A percentile compares a stretch with the other conserved stretches of the same genome.
These are phyloP conservation scores for Tolypocladium tundrense DNA, from an alignment of 2,329 filamentous ascomycete genomes.

Conservation along the genomic window DNA sequence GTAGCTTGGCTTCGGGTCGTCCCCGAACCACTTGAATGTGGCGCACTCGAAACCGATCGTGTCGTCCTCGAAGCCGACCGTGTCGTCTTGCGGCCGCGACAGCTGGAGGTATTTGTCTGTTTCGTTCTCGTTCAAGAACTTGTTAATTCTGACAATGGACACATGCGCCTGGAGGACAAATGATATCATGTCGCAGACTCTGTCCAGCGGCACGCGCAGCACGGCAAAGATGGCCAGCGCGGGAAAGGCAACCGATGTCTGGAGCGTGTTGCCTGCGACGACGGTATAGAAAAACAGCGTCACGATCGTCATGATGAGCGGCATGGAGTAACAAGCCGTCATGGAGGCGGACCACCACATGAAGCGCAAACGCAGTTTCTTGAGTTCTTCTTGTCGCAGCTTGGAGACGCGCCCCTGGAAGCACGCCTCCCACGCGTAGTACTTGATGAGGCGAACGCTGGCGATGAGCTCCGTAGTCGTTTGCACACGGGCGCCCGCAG, in stretches of 20 bases:
- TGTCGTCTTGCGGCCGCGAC: not conserved
- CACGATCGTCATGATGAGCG: not conserved
- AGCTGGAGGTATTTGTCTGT: not conserved
- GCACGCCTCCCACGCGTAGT: constrained; percentile 56
- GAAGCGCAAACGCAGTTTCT: constrained; percentile 51
- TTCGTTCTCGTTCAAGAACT: not conserved
- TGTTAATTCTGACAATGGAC: not conserved
- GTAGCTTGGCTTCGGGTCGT: constrained; percentile 30
- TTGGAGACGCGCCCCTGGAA: constrained; percentile 54
- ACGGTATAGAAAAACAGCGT: not conserved
- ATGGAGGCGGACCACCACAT: constrained; percentile 9
- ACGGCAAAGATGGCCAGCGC: not conserved
- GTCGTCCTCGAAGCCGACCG: not conserved
- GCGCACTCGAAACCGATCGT: not conserved
- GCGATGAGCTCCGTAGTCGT: constrained; percentile 47
- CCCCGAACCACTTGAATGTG: not conserved
- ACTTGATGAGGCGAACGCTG: constrained; percentile 67
- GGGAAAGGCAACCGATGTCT: not conserved
- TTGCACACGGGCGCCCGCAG: not conserved
- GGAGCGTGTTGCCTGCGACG: not conserved
- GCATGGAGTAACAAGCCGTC: not conserved
- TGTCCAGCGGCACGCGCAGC: not conserved
- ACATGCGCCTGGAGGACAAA: not conserved
- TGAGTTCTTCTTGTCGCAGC: constrained; percentile 50
- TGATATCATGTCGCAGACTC: not conserved